A percentile compares a stretch with the other conserved stretches of the same genome.
Conservation (phyloP, 805 yeast species). For the Cyberlindnera misumaiensis region DNA sequence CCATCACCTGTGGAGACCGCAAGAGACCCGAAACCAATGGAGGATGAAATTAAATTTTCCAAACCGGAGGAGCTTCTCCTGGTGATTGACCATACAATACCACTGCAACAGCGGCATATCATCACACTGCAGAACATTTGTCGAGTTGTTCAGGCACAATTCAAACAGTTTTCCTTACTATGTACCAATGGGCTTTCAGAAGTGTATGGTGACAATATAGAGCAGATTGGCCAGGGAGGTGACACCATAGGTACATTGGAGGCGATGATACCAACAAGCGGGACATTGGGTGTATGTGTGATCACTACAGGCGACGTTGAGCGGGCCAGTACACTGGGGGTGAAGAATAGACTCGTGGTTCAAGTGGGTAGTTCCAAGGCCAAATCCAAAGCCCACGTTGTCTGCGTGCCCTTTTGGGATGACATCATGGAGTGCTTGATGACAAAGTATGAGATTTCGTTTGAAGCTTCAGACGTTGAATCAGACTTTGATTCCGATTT, state of each 20-base stretch:
- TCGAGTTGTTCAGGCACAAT: slow-evolving; percentile 13
- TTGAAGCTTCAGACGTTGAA: slow-evolving; percentile 12
- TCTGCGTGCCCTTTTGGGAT: slow-evolving; percentile 17
- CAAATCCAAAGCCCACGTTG: neutral
- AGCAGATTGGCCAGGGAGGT: slow-evolving; percentile 3
- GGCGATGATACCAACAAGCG: slow-evolving; percentile 1
- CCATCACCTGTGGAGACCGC: neutral
- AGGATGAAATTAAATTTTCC: slow-evolving; percentile 12
- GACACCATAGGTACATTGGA: slow-evolving; percentile 1
- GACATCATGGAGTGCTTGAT: slow-evolving; percentile 22
- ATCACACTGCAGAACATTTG: slow-evolving; percentile 17
- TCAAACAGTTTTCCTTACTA: slow-evolving; percentile 10
- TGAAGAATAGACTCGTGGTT: slow-evolving; percentile 12
- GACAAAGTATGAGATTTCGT: slow-evolving; percentile 4
- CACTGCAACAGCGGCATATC: slow-evolving; percentile 3
- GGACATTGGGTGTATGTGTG: slow-evolving; percentile 7
- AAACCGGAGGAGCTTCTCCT: slow-evolving; percentile 7
- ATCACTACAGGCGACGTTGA: slow-evolving; percentile 9
- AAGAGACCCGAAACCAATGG: neutral
- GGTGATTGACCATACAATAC: slow-evolving; percentile 14
- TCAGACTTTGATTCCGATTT: slow-evolving; percentile 13
- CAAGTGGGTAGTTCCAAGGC: slow-evolving; percentile 6
- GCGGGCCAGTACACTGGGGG: slow-evolving; percentile 6
- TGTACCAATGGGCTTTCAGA: slow-evolving; percentile 7
- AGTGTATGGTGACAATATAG: slow-evolving; percentile 1